Percentiles rank a stretch among this genome's conserved stretches.
phyloP scores from a whole-genome alignment of 2,329 filamentous ascomycete genomes.

The Podosphaera aphanis region DNA sequence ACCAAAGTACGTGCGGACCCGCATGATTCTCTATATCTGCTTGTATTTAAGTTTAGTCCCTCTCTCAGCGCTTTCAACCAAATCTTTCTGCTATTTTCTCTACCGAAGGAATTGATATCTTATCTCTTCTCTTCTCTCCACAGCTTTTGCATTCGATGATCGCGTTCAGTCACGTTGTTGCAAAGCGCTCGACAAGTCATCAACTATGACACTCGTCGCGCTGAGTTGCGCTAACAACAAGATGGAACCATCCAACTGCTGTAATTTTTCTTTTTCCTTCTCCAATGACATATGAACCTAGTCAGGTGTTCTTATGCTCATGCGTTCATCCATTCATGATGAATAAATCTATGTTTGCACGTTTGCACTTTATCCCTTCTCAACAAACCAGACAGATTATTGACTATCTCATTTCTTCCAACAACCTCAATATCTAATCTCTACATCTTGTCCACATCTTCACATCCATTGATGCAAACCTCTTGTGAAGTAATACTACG shows the following conservation, averaged over 20 bases:
- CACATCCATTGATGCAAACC: background rate
- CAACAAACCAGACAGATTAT: too few species aligned
- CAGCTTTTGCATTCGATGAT: background rate
- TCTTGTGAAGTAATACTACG: background rate
- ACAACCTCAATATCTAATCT: background rate
- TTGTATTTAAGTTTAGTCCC: background rate
- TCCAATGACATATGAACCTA: background rate
- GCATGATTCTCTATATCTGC: background rate
- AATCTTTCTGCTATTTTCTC: background rate
- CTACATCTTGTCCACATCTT: background rate
- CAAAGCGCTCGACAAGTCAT: background rate
- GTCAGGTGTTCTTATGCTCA: background rate
- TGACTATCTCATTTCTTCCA: too few species aligned
- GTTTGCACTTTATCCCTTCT: too few species aligned
- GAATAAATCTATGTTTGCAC: too few species aligned
- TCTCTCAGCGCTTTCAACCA: background rate
- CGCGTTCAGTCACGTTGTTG: background rate
- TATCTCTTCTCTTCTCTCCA: background rate
- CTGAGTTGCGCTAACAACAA: background rate
- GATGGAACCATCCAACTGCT: background rate
- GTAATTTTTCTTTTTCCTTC: background rate
- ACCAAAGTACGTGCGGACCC: conserved; percentile 1
- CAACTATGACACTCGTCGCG: background rate
- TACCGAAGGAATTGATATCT: background rate
- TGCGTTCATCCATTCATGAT: too few species aligned